Conservation (phyloP, 1,284 basidiomycete species). For the Phellinidium pouzarii region DNA sequence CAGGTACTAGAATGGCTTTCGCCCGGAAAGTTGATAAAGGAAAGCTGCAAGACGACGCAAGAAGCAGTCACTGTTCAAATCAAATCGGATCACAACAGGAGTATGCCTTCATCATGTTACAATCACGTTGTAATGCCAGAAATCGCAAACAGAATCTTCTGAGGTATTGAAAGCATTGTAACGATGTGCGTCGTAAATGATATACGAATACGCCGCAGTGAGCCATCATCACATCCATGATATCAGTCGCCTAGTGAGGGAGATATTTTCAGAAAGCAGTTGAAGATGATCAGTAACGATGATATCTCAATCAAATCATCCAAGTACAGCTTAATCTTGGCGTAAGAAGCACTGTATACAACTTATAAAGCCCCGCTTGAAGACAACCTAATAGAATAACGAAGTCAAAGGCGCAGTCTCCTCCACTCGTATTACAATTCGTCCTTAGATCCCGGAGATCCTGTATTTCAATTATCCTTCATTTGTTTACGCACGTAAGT, state of each 20-base stretch:
- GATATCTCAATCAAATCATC: neutral
- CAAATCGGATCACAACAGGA: too few relatives aligned
- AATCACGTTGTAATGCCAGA: neutral
- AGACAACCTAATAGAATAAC: neutral
- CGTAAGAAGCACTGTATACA: neutral
- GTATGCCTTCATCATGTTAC: neutral
- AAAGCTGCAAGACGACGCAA: too few relatives aligned
- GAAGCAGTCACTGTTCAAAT: too few relatives aligned
- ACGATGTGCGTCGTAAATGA: neutral
- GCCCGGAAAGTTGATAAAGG: too few relatives aligned
- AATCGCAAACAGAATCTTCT: neutral
- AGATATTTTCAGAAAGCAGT: neutral
- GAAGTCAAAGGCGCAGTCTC: neutral
- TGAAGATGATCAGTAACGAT: neutral
- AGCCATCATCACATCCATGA: neutral
- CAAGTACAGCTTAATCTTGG: neutral
- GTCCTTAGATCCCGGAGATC: slow-evolving; percentile 4
- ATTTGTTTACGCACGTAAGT: neutral
- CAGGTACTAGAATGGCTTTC: too few relatives aligned
- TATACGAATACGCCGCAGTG: neutral
- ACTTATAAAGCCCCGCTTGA: neutral
- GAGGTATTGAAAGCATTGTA: neutral
- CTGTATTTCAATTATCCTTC: neutral
- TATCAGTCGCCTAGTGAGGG: neutral
- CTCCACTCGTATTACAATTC: neutral